phyloP scores from a whole-genome alignment of 164 flowering plant genomes.

The Cinnamomum micranthum region DNA sequence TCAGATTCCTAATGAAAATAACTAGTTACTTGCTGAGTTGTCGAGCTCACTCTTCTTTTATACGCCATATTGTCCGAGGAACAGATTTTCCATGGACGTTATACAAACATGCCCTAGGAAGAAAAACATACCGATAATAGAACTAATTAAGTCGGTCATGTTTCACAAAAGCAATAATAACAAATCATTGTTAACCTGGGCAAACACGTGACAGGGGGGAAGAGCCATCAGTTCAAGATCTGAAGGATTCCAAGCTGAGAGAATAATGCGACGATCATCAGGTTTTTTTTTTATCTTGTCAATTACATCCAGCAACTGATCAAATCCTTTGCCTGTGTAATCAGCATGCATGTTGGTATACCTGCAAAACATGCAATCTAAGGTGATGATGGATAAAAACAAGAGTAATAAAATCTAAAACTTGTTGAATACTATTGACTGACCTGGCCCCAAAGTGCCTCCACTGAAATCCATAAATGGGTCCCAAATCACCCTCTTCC shows the following conservation, averaged over 20 bases:
- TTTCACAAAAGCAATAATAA: not conserved
- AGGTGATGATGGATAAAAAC: not conserved
- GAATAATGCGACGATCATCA: slow-evolving; percentile 76
- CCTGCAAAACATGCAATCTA: slow-evolving; percentile 31
- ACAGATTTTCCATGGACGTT: no score
- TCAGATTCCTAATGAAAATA: no score
- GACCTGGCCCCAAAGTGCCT: slow-evolving; percentile 96
- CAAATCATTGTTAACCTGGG: slow-evolving; percentile 53
- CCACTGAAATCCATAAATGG: slow-evolving; percentile 98
- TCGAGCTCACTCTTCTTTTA: no score
- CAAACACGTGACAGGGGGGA: slow-evolving; percentile 98
- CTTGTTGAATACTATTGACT: not conserved
- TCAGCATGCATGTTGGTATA: slow-evolving; percentile 95
- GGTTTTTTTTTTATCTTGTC: slow-evolving; percentile 77
- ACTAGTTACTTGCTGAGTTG: no score
- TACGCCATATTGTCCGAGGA: no score
- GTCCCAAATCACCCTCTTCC: slow-evolving; percentile 97
- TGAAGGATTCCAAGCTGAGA: slow-evolving; percentile 98
- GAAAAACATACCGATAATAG: not conserved
- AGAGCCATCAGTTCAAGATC: slow-evolving; percentile 94
- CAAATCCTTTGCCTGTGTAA: slow-evolving; percentile 92
- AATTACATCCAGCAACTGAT: slow-evolving; percentile 85
- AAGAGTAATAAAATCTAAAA: not conserved
- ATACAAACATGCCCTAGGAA: not conserved
- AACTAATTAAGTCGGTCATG: not conserved